Evolutionary conservation across 208 protist genomes (phyloP), one percentile per base, ranked within the genome.

Genomic region (Trypanosoma boissoni): DNA sequence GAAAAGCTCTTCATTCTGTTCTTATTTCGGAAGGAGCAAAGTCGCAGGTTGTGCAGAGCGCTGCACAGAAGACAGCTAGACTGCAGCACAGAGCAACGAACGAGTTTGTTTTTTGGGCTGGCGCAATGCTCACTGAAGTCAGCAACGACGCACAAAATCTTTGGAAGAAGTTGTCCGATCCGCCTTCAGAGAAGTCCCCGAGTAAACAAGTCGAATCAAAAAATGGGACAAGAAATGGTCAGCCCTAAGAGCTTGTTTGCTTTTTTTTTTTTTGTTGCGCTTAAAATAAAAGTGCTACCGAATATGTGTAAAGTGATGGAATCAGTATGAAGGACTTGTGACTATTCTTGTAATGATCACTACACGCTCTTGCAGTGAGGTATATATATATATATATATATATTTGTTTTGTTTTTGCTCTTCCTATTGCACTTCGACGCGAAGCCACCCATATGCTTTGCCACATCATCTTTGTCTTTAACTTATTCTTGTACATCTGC

Each of bases 101-200:
- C 45, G 76, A 79, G 54, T 45, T 76, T 8, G 73, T 69, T 3
- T 28, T 90, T 9, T 93, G 80, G 80, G 39, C 64, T 23, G 67
- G 73, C 41, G 83, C 78, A 6, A 67, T 76, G 2, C 76, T 69
- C 20, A 57, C 60, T 21, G 86, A 91, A 59, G 63, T 88, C 1
- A 73, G 58, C 12, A 58, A 67, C 8, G 86, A 92, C 64, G 37
- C 83, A 26, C 64, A 65, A 6, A 58, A 43, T 65, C 4, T 56
- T 49, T 41, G 27, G 58, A 2, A 41, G 46, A 58, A 46, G 59
- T 6, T 61, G 0, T 29, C 26, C 16, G 16, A 55, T 21, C 29
- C 2, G 0, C n/a, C 37, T 12, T 36, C 18, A 3, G 32, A 48
- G 42, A 49, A 23, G 12, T 5, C 37, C n/a, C 24, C 41, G n/a